Evolutionary conservation across 371 early-diverging fungal species (phyloP), one percentile per base, ranked within the genome.

Genomic region (Smittium mucronatum): DNA sequence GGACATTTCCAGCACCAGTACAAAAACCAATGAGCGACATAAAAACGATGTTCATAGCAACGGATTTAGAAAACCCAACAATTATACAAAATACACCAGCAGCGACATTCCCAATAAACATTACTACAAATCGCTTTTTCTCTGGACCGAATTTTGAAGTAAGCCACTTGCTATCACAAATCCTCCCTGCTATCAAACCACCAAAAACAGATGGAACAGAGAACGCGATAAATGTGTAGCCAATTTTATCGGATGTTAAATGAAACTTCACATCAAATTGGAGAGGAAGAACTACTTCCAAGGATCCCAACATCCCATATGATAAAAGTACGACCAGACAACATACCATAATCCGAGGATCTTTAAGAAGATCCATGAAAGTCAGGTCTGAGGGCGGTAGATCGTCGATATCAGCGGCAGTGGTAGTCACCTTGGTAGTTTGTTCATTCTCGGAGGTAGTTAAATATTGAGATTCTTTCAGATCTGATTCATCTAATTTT

Each of bases 191-290:
- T 8, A 69, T 58, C 29, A 74, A 74, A 11, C 71, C 75, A 2
- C 67, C 57, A 21, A 80, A 36, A 31, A 69, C 71, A 61, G 71
- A 76, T 57, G 81, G 78, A 8, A 81, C 58, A 1, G 78, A 75
- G 1, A 80, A 34, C 11, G 81, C 78, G 0, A 80, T 73, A 65
- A 81, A 76, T 58, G 78, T 71, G n/a, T 73, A 67, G 59, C 81
- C 76, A 8, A 80, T 76, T 21, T 73, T 31, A 1, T 67, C 61
- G 2, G 72, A 47, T 30, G 35, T 72, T 21, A 70, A 47, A 30
- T 69, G 63, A 69, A 71, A 80, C 57, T 70, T 65, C 5, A 75
- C 72, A 15, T 1, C 17, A 57, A 76, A 64, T 35, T 72, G 59
- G 32, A 78, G 69, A 2, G 80, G 80, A 67, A 80, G 68, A 1